phyloP scores from a whole-genome alignment of 2,329 filamentous ascomycete genomes.

The Didymella pomorum region DNA sequence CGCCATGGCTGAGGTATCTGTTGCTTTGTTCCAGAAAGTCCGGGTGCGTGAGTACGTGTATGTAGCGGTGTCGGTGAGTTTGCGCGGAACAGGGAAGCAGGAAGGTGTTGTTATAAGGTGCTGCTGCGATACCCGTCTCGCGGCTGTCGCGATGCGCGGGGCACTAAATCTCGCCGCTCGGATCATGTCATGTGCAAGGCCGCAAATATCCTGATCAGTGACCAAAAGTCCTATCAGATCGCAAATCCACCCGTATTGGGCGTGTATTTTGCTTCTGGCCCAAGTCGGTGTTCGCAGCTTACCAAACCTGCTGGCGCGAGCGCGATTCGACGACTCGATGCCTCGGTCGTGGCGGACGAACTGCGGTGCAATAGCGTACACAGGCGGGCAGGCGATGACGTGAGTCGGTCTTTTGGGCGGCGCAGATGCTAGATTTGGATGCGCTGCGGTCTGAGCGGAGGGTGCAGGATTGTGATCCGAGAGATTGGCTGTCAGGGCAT shows the following conservation, averaged over 20 bases:
- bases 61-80: not conserved
- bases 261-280: constrained; percentile 13
- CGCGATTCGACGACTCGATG: constrained; percentile 15
- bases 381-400: constrained; percentile 11
- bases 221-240: not conserved
- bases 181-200: constrained; percentile 21
- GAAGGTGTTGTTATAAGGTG: constrained; percentile 15
- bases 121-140: constrained; percentile 4
- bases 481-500: not conserved
- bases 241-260: constrained; percentile 2
- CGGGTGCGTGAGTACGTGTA: not conserved
- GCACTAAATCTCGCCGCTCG: constrained; percentile 18
- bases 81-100: not conserved
- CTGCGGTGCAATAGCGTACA: constrained; percentile 7
- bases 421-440: constrained; percentile 11
- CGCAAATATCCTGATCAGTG: no score
- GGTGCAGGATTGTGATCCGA: constrained; percentile 1
- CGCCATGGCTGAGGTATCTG: constrained; percentile 62
- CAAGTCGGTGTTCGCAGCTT: constrained; percentile 16
- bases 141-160: constrained; percentile 18
- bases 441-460: constrained; percentile 2
- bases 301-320: constrained; percentile 8
- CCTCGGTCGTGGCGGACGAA: constrained; percentile 16
- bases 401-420: constrained; percentile 16
- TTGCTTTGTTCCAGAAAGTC: constrained; percentile 15